phyloP scores from a whole-genome alignment of 2,329 filamentous ascomycete species.

The Paramyrothecium roridum region DNA sequence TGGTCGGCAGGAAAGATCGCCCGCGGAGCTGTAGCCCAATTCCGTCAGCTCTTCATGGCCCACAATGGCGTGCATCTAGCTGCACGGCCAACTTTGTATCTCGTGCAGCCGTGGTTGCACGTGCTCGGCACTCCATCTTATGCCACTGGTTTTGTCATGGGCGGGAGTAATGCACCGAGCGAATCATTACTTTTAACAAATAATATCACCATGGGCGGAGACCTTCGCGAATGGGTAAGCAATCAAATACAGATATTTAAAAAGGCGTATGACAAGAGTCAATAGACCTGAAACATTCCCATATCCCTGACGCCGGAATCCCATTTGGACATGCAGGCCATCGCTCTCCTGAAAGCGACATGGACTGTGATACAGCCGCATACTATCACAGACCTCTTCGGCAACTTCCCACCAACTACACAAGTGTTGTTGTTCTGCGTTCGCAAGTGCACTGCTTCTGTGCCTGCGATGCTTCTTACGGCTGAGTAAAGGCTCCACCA shows the following conservation, averaged over 20 bases:
- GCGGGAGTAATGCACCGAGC: background rate
- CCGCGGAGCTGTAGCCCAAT: background rate
- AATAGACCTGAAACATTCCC: constrained; percentile 13
- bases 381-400: constrained; percentile 1
- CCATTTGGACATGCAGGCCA: constrained; percentile 21
- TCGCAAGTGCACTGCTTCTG: background rate
- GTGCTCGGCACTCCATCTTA: background rate
- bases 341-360: constrained; percentile 11
- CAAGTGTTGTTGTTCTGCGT: background rate
- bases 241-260: constrained; percentile 15
- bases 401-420: background rate
- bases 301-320: constrained; percentile 26
- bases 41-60: background rate
- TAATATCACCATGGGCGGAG: too few relatives aligned
- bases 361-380: background rate
- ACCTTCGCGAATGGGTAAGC: constrained; percentile 10
- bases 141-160: background rate
- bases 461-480: constrained; percentile 1
- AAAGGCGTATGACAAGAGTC: constrained; percentile 10
- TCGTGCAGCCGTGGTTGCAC: background rate
- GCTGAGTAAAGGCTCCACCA: too few relatives aligned
- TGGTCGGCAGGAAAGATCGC: background rate
- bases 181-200: too few relatives aligned
- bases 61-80: background rate
- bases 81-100: background rate